Conservation (phyloP, 768 basidiomycete genomes). For the Tremella mesenterica region DNA sequence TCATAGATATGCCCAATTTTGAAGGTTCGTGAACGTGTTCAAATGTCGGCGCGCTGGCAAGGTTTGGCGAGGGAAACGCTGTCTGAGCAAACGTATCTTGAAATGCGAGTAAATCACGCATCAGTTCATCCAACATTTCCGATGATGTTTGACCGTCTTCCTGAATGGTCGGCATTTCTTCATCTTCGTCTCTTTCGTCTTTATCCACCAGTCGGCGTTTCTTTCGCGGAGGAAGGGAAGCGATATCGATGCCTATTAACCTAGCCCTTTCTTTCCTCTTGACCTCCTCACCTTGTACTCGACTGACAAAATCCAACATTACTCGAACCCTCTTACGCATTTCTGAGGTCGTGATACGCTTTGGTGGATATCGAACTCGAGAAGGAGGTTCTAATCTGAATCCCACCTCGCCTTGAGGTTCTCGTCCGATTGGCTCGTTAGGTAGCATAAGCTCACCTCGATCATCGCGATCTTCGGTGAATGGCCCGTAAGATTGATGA, state of each 20-base stretch:
- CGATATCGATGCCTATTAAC: conserved; percentile 30
- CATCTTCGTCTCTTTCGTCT: conserved; percentile 6
- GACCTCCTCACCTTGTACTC: conserved; percentile 48
- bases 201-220: not conserved
- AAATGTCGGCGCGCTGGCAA: conserved; percentile 14
- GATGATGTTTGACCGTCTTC: not conserved
- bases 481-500: conserved; percentile 33
- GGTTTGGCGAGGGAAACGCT: conserved; percentile 22
- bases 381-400: conserved; percentile 44
- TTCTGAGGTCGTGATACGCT: conserved; percentile 90
- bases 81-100: conserved; percentile 62
- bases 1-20: not conserved
- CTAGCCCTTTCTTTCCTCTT: conserved; percentile 32
- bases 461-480: conserved; percentile 28
- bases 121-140: conserved; percentile 80
- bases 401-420: conserved; percentile 13
- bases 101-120: conserved; percentile 78
- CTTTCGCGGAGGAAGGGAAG: not conserved
- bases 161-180: conserved; percentile 3
- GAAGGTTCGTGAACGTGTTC: not conserved
- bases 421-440: conserved; percentile 15
- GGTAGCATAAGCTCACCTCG: conserved; percentile 22
- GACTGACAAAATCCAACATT: conserved; percentile 86
- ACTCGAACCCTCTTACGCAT: conserved; percentile 91
- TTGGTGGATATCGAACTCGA: conserved; percentile 85